Base-by-base conservation (phyloP, 805 yeast genomes). In the Schwanniomyces pseudopolymorphus region DNA sequence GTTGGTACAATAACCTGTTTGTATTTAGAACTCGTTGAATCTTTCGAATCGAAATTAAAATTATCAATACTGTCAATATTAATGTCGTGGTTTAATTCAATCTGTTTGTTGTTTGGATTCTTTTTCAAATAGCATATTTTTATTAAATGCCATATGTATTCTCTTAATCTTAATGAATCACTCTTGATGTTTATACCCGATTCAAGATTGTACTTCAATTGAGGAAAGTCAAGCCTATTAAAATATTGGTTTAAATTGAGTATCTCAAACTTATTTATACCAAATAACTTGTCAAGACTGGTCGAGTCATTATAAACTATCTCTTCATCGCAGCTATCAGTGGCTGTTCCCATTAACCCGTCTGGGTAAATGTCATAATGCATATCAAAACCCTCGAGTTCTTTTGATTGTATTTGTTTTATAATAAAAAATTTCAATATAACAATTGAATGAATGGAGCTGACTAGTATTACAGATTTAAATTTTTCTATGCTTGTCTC, bases 71-170 rank as follows among this genome's bases (percentile, higher is more conserved):
- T 51, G 13, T 47, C 40, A 16, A 36, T 46, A 4, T 48, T 43
- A 31, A 42, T 47, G 38, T 47, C 45, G 33, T 57, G 46, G 25
- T 55, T 55, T 24, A 55, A 44, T 33, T 47, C 47, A 21, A 51
- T 46, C 13, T 27, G 16, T 19, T 49, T 33, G 35, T 37, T 37
- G 14, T 42, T 39, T 3, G 55, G 58, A 35, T 48, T 41, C 20
- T 16, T 42, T 16, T 20, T 42, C 13, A 42, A 9, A 44, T 62
- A 59, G 22, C 65, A 60, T 13, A 51, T 39, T 43, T 60, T 61
- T 13, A 70, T 60, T 27, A 66, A 47, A 22, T 55, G 51, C 72
- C 74, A 70, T 14, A 66, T 49, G n/a, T 50, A 42, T 10, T 55
- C 56, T 36, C 74, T 56, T 21, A 69, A 49, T 48, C 62, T 62